phyloP scores from a whole-genome alignment of 1,284 basidiomycete species.

The Cryptococcus sp. region DNA sequence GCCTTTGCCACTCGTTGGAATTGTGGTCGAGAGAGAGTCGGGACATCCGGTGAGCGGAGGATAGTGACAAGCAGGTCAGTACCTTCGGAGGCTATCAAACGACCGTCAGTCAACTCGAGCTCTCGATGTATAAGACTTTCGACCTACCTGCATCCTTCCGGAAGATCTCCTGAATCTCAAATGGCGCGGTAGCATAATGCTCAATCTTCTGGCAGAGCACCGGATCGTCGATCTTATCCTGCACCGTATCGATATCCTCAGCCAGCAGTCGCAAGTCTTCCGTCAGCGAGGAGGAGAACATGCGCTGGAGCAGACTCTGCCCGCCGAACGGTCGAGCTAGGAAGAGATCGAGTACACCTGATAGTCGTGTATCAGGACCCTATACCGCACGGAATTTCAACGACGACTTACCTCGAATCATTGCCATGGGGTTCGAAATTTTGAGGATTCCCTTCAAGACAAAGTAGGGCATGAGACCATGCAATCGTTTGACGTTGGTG shows the following conservation, averaged over 20 bases:
- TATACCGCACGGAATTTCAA: not conserved
- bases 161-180: constrained; percentile 80
- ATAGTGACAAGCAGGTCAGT: constrained; percentile 80
- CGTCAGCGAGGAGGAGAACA: constrained; percentile 88
- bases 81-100: constrained; percentile 62
- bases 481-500: constrained; percentile 83
- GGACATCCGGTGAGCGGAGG: constrained; percentile 76
- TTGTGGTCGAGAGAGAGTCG: constrained; percentile 70
- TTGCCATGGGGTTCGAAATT: constrained; percentile 93
- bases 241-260: constrained; percentile 82
- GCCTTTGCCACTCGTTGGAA: constrained; percentile 75
- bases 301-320: constrained; percentile 83
- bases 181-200: constrained; percentile 80
- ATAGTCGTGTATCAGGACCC: not conserved
- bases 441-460: constrained; percentile 88
- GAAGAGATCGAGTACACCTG: constrained; percentile 85
- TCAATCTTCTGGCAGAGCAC: constrained; percentile 84
- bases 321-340: constrained; percentile 97
- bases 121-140: not conserved
- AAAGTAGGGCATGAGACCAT: constrained; percentile 97
- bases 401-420: constrained; percentile 71
- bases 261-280: constrained; percentile 84
- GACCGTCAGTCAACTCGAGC: not conserved
- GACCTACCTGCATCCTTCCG: constrained; percentile 72
- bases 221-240: constrained; percentile 84